phyloP scores from a whole-genome alignment of 2,329 filamentous ascomycete species.

The Nectriaceae sp. region DNA sequence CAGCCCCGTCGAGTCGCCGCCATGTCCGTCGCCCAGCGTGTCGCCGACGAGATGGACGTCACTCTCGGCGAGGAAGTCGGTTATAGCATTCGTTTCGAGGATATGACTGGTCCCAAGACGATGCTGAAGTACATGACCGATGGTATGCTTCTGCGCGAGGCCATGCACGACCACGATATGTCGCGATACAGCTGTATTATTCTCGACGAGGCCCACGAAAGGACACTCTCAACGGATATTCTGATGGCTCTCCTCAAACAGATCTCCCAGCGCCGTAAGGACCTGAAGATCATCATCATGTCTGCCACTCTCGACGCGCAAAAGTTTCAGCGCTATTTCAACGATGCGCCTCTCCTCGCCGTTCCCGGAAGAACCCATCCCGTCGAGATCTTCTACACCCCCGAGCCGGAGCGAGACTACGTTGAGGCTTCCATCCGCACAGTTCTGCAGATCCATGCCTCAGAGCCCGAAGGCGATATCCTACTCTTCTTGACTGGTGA shows the following conservation, averaged over 20 bases:
- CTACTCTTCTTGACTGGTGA: slow-evolving; percentile 95
- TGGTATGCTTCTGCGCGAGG: slow-evolving; percentile 95
- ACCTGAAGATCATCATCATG: slow-evolving; percentile 99
- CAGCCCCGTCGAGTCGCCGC: slow-evolving; percentile 97
- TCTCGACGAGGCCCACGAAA: slow-evolving; percentile 96
- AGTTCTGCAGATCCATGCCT: slow-evolving; percentile 94
- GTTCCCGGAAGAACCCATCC: slow-evolving; percentile 95
- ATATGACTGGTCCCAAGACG: slow-evolving; percentile 85
- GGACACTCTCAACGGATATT: slow-evolving; percentile 95
- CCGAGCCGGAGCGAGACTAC: slow-evolving; percentile 93
- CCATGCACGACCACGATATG: slow-evolving; percentile 93
- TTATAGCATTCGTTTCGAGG: slow-evolving; percentile 99
- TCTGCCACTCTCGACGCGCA: slow-evolving; percentile 96
- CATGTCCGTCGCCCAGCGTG: slow-evolving; percentile 98
- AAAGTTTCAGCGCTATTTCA: slow-evolving; percentile 98
- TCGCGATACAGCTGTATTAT: slow-evolving; percentile 96
- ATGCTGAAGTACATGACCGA: slow-evolving; percentile 99
- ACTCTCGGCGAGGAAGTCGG: slow-evolving; percentile 91
- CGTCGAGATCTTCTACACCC: slow-evolving; percentile 98
- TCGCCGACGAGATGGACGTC: slow-evolving; percentile 95
- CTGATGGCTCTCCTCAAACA: slow-evolving; percentile 96
- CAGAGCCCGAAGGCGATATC: slow-evolving; percentile 89
- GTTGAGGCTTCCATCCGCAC: slow-evolving; percentile 94
- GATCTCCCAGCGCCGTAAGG: slow-evolving; percentile 76
- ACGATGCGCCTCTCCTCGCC: slow-evolving; percentile 87